Evolutionary conservation across 139 green algal species (phyloP).

Genomic region (Haematococcus lacustris): DNA sequence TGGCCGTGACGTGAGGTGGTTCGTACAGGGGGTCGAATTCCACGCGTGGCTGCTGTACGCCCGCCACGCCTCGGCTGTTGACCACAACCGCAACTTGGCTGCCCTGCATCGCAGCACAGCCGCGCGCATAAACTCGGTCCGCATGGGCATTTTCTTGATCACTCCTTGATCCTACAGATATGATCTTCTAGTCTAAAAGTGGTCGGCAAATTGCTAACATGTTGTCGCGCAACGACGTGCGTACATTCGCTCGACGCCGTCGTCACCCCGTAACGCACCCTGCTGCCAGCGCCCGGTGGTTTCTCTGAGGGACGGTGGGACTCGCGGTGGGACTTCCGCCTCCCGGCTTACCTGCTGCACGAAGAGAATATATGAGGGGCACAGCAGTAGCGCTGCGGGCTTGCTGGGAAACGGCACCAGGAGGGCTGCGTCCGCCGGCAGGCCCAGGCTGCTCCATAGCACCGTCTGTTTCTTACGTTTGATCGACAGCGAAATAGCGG

Average conservation of each 20-base stretch:
- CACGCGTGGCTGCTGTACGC: conserved; percentile 37
- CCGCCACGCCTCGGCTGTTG: conserved; percentile 36
- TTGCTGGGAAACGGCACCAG: conserved; percentile 55
- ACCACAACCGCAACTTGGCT: conserved; percentile 37
- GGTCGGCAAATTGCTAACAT: too few relatives aligned
- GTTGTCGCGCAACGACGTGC: not conserved
- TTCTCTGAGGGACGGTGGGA: not conserved
- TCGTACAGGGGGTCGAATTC: conserved; percentile 28
- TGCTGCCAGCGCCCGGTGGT: not conserved
- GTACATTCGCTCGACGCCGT: not conserved
- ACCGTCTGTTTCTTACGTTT: conserved; percentile 59
- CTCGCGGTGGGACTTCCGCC: not conserved
- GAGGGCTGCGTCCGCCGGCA: conserved; percentile 69
- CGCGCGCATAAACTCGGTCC: not conserved
- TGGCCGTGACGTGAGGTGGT: conserved; percentile 26
- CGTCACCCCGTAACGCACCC: not conserved
- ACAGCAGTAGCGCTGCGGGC: conserved; percentile 77
- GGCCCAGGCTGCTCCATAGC: conserved; percentile 59
- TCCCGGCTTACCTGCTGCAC: conserved; percentile 51
- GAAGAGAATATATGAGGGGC: conserved; percentile 55
- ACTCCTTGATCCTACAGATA: too few relatives aligned
- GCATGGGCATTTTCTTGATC: too few relatives aligned
- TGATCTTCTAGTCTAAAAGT: too few relatives aligned
- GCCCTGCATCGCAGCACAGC: conserved; percentile 28
- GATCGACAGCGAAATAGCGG: conserved; percentile 75